Evolutionary conservation across 2,329 filamentous ascomycete species (phyloP), one percentile per base, ranked within the genome.

Genomic region (Penicillium sclerotiorum): DNA sequence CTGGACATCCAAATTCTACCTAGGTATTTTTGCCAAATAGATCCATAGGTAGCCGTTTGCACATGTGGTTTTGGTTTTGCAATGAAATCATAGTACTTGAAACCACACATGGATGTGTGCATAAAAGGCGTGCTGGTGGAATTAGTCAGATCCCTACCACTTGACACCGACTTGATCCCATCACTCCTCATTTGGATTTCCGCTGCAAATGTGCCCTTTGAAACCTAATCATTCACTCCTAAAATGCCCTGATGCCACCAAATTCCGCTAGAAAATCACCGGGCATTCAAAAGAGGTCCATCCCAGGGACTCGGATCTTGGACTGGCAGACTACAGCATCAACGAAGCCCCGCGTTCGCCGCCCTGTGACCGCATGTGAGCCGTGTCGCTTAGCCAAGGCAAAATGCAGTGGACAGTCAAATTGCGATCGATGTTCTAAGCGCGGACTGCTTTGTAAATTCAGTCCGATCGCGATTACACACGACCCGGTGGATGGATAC

Each of bases 321-420:
- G 38, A 23, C 12, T 47, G 44, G 44, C 44, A 28, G 11, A 13
- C 35, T 7, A 33, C 22, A 15, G 15, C 27, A 8, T 5, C n/a
- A n/a, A n/a, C 21, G 9, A 38, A 40, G 17, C 44, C 44, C 9
- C 20, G 8, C n/a, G 15, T 39, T 22, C 44, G 44, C 28, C 44
- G 44, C 13, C 44, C 44, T 12, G 40, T 47, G 35, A 47, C 44
- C 4, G 44, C 44, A 36, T 47, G 44, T 33, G 33, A 47, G 33
- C 35, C 44, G 18, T 47, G 44, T 33, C 44, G 44, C 17, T 28
- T 58, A 59, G 59, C 60, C 52, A 57, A 61, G 57, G 48, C 56
- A 54, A 59, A 47, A 27, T 47, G 44, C 25, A 47, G 40, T 27
- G 44, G 44, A 3, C 22, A 47, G 22, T 36, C 8, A 30, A 33